These are phyloP conservation scores for Xylaria multiplex DNA, from an alignment of 2,329 filamentous ascomycete species.

Conservation along the genomic window DNA sequence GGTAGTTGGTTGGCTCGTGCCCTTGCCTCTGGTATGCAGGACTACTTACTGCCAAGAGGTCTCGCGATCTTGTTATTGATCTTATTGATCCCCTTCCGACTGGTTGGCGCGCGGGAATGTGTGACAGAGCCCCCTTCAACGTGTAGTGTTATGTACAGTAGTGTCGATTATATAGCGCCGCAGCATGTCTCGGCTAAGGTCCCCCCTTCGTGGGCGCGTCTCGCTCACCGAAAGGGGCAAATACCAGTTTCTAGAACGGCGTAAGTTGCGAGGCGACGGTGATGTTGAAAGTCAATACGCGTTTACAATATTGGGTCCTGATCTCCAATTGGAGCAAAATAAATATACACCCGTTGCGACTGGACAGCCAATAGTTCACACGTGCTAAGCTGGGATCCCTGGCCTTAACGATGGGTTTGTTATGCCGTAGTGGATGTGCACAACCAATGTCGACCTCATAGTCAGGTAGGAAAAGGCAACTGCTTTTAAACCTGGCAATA, in stretches of 20 bases:
- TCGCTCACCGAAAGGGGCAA: conserved; percentile 34
- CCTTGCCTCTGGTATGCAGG: conserved; percentile 11
- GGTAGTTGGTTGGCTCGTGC: conserved; percentile 8
- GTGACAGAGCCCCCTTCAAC: conserved; percentile 6
- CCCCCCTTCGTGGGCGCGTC: conserved; percentile 25
- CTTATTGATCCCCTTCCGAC: conserved; percentile 2
- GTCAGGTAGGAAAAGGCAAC: not conserved
- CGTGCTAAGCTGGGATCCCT: conserved; percentile 19
- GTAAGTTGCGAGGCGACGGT: not conserved
- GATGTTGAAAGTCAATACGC: not conserved
- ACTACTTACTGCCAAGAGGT: conserved; percentile 5
- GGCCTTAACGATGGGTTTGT: conserved; percentile 12
- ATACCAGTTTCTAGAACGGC: conserved; percentile 10
- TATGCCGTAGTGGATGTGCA: conserved; percentile 26
- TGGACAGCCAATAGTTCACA: conserved; percentile 1
- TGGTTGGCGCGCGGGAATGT: conserved; percentile 22
- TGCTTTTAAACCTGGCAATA: not conserved
- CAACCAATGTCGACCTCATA: not conserved
- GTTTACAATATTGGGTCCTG: not conserved
- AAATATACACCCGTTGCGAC: conserved; percentile 1
- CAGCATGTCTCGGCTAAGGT: conserved; percentile 23
- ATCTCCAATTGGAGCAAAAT: not conserved
- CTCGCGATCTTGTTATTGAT: conserved; percentile 3
- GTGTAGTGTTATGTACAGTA: not conserved
- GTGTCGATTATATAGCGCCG: not conserved